Conservation (phyloP, 2,329 filamentous ascomycete species). For the Tricladium varicosporioides region DNA sequence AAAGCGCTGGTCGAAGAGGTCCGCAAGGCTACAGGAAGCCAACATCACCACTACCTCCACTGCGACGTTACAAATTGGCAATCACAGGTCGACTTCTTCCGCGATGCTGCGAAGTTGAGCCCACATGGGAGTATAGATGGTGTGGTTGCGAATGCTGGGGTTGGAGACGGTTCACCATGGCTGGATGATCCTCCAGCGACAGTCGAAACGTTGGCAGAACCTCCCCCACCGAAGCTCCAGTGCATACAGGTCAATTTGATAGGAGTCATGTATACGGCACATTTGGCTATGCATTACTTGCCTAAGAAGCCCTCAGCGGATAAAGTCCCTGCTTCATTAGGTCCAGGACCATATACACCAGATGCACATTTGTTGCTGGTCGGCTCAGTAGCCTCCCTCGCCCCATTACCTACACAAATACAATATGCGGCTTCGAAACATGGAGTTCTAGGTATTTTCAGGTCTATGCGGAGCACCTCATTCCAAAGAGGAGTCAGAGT, state of each 20-base stretch:
- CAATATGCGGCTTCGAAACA: conserved; percentile 65
- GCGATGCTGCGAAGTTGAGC: conserved; percentile 52
- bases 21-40: conserved; percentile 40
- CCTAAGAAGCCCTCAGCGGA: conserved; percentile 45
- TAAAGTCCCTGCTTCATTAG: conserved; percentile 32
- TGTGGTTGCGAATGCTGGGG: conserved; percentile 67
- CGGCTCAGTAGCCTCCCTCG: conserved; percentile 58
- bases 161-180: conserved; percentile 41
- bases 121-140: conserved; percentile 56
- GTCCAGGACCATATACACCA: conserved; percentile 33
- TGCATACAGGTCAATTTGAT: conserved; percentile 62
- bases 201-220: conserved; percentile 42
- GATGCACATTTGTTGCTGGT: conserved; percentile 63
- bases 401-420: conserved; percentile 42
- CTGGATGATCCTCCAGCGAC: conserved; percentile 44
- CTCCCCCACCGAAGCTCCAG: conserved; percentile 48
- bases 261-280: conserved; percentile 63
- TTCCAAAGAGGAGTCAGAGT: conserved; percentile 53
- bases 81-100: conserved; percentile 63
- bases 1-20: conserved; percentile 53
- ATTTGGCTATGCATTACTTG: conserved; percentile 62
- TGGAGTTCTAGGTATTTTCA: conserved; percentile 63
- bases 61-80: conserved; percentile 67
- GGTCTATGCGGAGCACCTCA: conserved; percentile 51
- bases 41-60: conserved; percentile 53